Base-by-base conservation (phyloP, 306 rosid species). In the Urtica urens region DNA sequence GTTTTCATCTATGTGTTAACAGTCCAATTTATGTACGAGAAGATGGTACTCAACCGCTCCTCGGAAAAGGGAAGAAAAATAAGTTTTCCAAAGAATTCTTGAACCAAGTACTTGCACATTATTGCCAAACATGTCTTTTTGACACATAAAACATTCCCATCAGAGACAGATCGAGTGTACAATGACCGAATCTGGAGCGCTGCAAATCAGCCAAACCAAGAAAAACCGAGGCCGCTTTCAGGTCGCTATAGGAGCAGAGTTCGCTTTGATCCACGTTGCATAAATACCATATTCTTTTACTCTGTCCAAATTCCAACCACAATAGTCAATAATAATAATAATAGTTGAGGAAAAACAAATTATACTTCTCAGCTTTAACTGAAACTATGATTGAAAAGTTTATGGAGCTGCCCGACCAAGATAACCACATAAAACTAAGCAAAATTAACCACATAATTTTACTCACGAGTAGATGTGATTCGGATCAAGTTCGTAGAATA, bases 401-500 rank as follows among this genome's bases (percentile, higher is more conserved):
- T 17, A 33, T 44, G 16, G 55, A 42, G 38, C n/a, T n/a, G n/a
- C n/a, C n/a, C n/a, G n/a, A n/a, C n/a, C n/a, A n/a, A n/a, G n/a
- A n/a, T n/a, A n/a, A n/a, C n/a, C n/a, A n/a, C 14, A 70, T 54
- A 56, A 23, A n/a, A n/a, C n/a, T n/a, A n/a, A n/a, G n/a, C n/a
- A n/a, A n/a, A n/a, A n/a, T n/a, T n/a, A n/a, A n/a, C n/a, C n/a
- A n/a, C n/a, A n/a, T n/a, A n/a, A 48, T 48, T 70, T 65, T 12
- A 75, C 97, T 84, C 78, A 90, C 99, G 71, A 38, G 78, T 72
- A 39, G 43, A 75, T 10, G 51, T 79, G 90, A 60, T 75, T 71
- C 38, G 49, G 66, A 61, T 67, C 60, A 29, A 85, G 63, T 57
- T 90, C 95, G 4, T 69, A 22, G 66, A 85, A 90, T 60, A 90